Conservation (phyloP, 1,284 basidiomycete species). For the Hemileia vastatrix region DNA sequence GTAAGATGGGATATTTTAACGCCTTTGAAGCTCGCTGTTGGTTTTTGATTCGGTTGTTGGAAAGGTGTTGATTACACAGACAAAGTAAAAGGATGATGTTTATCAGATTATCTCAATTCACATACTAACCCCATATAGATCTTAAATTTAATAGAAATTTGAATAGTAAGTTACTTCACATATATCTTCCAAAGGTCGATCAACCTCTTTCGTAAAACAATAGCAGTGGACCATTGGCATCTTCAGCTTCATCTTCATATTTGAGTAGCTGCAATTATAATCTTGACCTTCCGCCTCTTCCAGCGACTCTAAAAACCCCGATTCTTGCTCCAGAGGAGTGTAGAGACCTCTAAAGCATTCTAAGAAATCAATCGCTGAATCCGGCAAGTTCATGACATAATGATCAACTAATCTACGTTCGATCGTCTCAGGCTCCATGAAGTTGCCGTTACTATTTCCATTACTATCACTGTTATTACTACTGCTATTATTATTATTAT, state of each 20-base stretch:
- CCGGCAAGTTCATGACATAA: constrained; percentile 96
- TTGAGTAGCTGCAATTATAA: too few species aligned
- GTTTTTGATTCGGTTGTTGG: too few species aligned
- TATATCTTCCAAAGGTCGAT: constrained; percentile 66
- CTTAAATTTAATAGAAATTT: too few species aligned
- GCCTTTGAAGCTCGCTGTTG: too few species aligned
- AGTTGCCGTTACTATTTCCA: neutral
- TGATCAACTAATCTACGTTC: constrained; percentile 66
- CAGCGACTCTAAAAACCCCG: constrained; percentile 47
- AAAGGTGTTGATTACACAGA: too few species aligned
- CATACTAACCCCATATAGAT: neutral
- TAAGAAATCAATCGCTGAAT: constrained; percentile 78
- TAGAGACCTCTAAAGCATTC: constrained; percentile 73
- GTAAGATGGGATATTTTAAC: too few species aligned
- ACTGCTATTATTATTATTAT: neutral
- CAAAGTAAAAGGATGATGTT: neutral
- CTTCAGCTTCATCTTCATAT: constrained; percentile 29
- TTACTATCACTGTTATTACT: neutral
- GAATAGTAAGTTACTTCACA: constrained; percentile 54
- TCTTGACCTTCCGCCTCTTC: constrained; percentile 34
- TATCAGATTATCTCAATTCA: neutral
- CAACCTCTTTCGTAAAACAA: constrained; percentile 87
- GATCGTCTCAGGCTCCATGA: neutral
- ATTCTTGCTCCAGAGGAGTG: constrained; percentile 44
- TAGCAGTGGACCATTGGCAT: constrained; percentile 92